phyloP scores from a whole-genome alignment of 2,329 filamentous ascomycete species.

The Ophiosphaerella narmari region DNA sequence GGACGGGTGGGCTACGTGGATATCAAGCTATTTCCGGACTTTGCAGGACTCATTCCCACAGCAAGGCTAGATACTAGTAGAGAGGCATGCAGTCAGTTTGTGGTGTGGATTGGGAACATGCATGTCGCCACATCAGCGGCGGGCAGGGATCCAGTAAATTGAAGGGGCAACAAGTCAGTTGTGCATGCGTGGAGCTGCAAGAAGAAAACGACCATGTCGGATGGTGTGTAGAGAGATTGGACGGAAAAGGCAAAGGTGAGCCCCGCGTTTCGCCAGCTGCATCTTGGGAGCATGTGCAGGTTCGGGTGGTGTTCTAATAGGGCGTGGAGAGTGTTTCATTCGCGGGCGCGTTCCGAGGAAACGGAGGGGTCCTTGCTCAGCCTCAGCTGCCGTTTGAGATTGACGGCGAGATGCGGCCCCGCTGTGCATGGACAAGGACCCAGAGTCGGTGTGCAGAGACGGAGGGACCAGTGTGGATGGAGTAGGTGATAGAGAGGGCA shows the following conservation, averaged over 20 bases:
- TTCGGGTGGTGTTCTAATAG: not conserved
- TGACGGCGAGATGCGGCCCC: not conserved
- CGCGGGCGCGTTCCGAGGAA: not conserved
- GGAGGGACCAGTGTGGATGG: not conserved
- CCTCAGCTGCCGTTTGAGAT: slow-evolving; percentile 3
- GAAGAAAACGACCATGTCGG: not conserved
- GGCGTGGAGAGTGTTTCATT: not conserved
- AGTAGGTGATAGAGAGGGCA: not conserved
- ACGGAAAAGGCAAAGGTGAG: not conserved
- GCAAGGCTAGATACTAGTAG: not conserved
- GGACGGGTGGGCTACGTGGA: no score
- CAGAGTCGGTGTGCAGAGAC: not conserved
- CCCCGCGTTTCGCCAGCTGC: slow-evolving; percentile 4
- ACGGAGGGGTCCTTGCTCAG: not conserved
- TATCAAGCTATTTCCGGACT: not conserved
- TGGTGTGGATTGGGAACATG: not conserved
- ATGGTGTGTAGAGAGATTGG: not conserved
- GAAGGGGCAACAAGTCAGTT: not conserved
- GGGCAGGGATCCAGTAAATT: not conserved
- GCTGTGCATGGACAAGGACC: not conserved
- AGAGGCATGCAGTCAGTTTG: not conserved
- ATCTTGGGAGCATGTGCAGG: not conserved
- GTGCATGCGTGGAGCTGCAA: not conserved
- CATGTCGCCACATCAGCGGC: not conserved
- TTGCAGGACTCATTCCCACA: not conserved